phyloP scores from a whole-genome alignment of 1,284 basidiomycete genomes.

The Pterulicium gracile region DNA sequence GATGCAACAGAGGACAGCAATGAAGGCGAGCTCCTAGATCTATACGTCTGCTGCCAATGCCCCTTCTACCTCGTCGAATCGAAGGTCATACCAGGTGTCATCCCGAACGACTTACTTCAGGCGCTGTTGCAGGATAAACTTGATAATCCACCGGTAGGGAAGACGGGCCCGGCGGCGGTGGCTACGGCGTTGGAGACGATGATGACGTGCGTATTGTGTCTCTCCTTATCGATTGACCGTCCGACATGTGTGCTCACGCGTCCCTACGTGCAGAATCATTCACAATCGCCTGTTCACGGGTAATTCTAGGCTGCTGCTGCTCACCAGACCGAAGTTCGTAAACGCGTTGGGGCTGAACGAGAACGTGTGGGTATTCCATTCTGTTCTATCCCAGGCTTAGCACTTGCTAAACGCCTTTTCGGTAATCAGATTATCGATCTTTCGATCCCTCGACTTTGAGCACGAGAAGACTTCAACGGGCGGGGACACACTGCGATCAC shows the following conservation, averaged over 20 bases:
- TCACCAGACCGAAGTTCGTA: neutral
- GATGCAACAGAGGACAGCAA: slow-evolving; percentile 17
- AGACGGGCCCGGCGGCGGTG: slow-evolving; percentile 37
- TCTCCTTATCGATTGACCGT: slow-evolving; percentile 1
- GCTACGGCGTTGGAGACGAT: slow-evolving; percentile 56
- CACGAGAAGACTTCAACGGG: slow-evolving; percentile 20
- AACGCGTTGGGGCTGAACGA: neutral
- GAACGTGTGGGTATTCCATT: neutral
- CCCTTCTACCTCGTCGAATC: slow-evolving; percentile 61
- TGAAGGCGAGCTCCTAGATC: slow-evolving; percentile 49
- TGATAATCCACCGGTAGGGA: slow-evolving; percentile 26
- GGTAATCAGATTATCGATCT: slow-evolving; percentile 44
- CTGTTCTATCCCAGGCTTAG: slow-evolving; percentile 5
- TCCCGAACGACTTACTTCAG: slow-evolving; percentile 37
- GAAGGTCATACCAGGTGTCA: slow-evolving; percentile 57
- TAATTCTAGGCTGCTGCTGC: neutral
- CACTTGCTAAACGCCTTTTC: slow-evolving; percentile 4
- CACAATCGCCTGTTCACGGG: slow-evolving; percentile 3
- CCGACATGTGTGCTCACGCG: neutral
- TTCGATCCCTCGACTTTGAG: slow-evolving; percentile 47
- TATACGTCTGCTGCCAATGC: slow-evolving; percentile 77
- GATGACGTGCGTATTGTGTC: slow-evolving; percentile 36
- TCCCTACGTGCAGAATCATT: slow-evolving; percentile 1
- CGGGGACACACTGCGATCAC: slow-evolving; percentile 40
- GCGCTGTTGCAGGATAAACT: slow-evolving; percentile 19